Conservation (phyloP, 2,329 filamentous ascomycete species). For the Myrmaecium sp. region DNA sequence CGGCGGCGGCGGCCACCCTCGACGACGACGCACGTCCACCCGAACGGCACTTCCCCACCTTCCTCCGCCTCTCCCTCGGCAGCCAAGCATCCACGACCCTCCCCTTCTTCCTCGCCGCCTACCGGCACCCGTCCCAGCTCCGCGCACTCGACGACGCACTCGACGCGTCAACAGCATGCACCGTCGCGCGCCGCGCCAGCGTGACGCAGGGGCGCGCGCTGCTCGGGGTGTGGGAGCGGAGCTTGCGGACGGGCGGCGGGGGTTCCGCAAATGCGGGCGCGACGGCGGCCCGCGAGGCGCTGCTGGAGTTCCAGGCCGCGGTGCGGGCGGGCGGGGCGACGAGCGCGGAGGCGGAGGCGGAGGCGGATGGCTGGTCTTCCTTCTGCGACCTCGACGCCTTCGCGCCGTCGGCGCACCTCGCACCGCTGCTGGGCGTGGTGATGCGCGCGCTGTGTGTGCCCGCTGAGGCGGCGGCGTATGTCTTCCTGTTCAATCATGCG, state of each 20-base stretch:
- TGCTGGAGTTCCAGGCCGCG: slow-evolving; percentile 13
- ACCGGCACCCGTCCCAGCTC: slow-evolving; percentile 37
- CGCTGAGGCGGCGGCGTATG: slow-evolving; percentile 48
- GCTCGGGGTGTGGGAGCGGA: slow-evolving; percentile 59
- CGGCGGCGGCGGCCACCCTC: slow-evolving; percentile 11
- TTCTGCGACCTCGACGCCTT: slow-evolving; percentile 6
- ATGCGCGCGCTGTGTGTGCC: slow-evolving; percentile 43
- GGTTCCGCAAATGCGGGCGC: not conserved
- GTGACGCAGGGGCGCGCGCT: slow-evolving; percentile 61
- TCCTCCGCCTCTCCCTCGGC: slow-evolving; percentile 53
- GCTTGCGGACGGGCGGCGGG: slow-evolving; percentile 30
- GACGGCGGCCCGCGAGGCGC: slow-evolving; percentile 9
- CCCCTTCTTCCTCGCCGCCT: slow-evolving; percentile 56
- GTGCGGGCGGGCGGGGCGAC: slow-evolving; percentile 15
- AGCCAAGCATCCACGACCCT: slow-evolving; percentile 57
- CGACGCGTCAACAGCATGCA: slow-evolving; percentile 61
- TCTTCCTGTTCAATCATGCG: slow-evolving; percentile 61
- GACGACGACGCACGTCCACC: no score
- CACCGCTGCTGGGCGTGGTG: slow-evolving; percentile 53
- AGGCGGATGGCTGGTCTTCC: no score
- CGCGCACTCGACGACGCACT: slow-evolving; percentile 52
- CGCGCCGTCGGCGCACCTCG: slow-evolving; percentile 40
- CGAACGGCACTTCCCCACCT: slow-evolving; percentile 47
- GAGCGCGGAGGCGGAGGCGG: no score
- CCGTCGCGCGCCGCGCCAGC: slow-evolving; percentile 61